Base-by-base conservation (phyloP, 805 yeast genomes). In the Tetrapisispora iriomotensis region DNA sequence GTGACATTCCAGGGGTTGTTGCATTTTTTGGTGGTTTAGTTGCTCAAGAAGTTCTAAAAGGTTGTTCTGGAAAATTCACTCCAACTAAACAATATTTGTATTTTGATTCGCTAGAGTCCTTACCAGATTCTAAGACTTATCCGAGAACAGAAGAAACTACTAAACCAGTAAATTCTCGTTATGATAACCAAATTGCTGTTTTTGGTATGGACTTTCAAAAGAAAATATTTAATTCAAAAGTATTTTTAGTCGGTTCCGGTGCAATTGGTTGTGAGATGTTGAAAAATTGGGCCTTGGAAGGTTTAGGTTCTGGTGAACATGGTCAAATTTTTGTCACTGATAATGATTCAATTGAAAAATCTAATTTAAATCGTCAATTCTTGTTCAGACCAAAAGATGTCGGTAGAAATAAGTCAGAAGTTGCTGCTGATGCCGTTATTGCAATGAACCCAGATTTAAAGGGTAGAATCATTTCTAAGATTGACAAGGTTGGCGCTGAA, bases 221-320 rank as follows among this genome's bases (percentile, higher is more conserved):
- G 53, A 67, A 66, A 32, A 65, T 92, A 42, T 75, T 84, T 28
- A 85, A 88, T 61, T 66, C 82, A 46, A 81, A 77, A 54, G 86
- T 88, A 3, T 90, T 92, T 62, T 68, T 92, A 48, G 98, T 92
- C 29, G 98, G 98, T 33, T 72, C 96, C 1, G 98, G 98, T 59
- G 98, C 98, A 15, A 92, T 92, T 68, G 98, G 98, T 29, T 92
- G 98, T 68, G 98, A 92, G 66, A 90, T 92, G 88, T 71, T 92
- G 54, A 92, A 92, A 65, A 88, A 86, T 58, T 92, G 97, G 97
- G 96, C 98, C 5, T 73, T 92, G 74, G 72, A 88, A 75, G 98
- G 98, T 33, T 67, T 92, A 38, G 97, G 95, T 26, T 72, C 94
- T 19, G 97, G 97, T 30, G 85, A 88, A 29, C 62, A 82, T 3